These are phyloP conservation scores for Penicillium sp. DNA, from an alignment of 2,329 filamentous ascomycete genomes.

Conservation along the genomic window DNA sequence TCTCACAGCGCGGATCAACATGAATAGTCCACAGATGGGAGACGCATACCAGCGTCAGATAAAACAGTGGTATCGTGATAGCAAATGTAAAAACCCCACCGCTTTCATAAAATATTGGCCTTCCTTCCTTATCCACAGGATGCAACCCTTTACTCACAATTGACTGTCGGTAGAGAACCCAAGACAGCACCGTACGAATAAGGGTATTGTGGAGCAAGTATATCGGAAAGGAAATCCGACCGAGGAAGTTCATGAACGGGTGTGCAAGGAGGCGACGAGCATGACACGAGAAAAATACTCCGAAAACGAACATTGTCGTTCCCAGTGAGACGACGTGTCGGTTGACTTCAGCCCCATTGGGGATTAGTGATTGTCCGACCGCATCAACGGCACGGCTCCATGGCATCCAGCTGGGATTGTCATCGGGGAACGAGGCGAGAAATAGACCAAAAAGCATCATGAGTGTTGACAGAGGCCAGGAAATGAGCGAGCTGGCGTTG, in stretches of 20 bases:
- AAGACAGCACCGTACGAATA: conserved; percentile 24
- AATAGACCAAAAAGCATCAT: conserved; percentile 23
- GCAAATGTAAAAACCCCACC: neutral
- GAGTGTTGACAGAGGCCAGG: conserved; percentile 17
- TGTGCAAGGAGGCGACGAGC: conserved; percentile 16
- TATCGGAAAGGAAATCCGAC: conserved; percentile 26
- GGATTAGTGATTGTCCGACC: conserved; percentile 12
- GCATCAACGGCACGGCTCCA: conserved; percentile 22
- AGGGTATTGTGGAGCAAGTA: conserved; percentile 27
- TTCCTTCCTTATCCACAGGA: neutral
- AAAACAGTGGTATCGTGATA: conserved; percentile 1
- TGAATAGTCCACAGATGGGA: conserved; percentile 5
- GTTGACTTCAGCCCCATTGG: conserved; percentile 17
- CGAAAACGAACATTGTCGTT: conserved; percentile 19
- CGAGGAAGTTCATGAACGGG: conserved; percentile 25
- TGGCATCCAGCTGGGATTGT: conserved; percentile 18
- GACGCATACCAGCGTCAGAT: neutral
- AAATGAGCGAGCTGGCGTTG: conserved; percentile 17
- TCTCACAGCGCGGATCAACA: conserved; percentile 2
- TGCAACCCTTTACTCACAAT: conserved; percentile 2
- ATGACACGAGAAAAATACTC: conserved; percentile 23
- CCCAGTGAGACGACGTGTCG: conserved; percentile 24
- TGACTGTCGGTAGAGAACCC: conserved; percentile 20
- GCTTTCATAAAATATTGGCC: neutral
- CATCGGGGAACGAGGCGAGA: conserved; percentile 24